Conservation (phyloP, 306 rosid genomes). For the Prosopis cineraria region DNA sequence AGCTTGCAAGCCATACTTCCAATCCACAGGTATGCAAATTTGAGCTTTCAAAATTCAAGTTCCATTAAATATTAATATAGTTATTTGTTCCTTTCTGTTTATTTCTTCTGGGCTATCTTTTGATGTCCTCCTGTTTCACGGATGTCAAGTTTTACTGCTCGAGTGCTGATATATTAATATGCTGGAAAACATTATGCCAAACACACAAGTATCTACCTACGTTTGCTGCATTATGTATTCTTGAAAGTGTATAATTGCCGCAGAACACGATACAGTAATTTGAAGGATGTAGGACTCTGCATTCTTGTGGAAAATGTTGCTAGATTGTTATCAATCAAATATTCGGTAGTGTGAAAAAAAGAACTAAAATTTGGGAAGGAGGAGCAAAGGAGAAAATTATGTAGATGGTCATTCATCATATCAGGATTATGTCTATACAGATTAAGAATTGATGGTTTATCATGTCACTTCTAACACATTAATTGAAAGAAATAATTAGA, state of each 20-base stretch:
- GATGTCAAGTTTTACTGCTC: slow-evolving; percentile 14
- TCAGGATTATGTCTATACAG: slow-evolving; percentile 14
- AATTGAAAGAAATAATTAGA: slow-evolving; percentile 8
- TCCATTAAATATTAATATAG: neutral
- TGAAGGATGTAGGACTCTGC: slow-evolving; percentile 18
- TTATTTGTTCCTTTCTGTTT: slow-evolving; percentile 1
- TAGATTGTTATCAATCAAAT: slow-evolving; percentile 16
- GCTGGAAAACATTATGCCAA: slow-evolving; percentile 10
- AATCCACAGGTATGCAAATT: slow-evolving; percentile 69
- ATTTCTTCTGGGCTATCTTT: slow-evolving; percentile 10
- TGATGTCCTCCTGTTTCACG: neutral
- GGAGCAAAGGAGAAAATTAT: neutral
- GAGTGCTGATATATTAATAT: slow-evolving; percentile 12
- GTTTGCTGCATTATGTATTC: slow-evolving; percentile 25
- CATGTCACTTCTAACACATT: slow-evolving; percentile 4
- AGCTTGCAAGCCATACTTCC: slow-evolving; percentile 69
- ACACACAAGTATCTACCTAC: neutral
- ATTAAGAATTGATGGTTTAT: slow-evolving; percentile 23
- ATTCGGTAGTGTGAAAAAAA: slow-evolving; percentile 15
- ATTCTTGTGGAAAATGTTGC: slow-evolving; percentile 14
- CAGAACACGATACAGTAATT: slow-evolving; percentile 19
- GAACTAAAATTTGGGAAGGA: slow-evolving; percentile 22
- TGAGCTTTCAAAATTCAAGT: slow-evolving; percentile 15
- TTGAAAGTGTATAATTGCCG: slow-evolving; percentile 27
- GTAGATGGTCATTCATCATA: slow-evolving; percentile 18